A percentile compares a stretch with the other conserved stretches of the same genome.
phyloP scores from a whole-genome alignment of 108 stramenopile genomes.

The Pseudonitzschia pungens region DNA sequence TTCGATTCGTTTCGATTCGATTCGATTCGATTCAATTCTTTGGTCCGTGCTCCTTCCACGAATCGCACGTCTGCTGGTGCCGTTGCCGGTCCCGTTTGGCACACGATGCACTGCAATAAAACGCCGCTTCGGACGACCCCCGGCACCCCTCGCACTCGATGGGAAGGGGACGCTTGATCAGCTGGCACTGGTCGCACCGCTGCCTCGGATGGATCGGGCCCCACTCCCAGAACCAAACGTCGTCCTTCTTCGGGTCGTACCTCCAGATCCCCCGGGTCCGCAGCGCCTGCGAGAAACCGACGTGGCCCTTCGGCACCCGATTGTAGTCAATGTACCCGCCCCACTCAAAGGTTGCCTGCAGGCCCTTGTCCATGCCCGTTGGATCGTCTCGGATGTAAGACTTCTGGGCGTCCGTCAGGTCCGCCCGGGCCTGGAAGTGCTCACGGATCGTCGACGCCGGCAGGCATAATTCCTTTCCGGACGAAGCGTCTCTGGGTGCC shows the following conservation, averaged over 20 bases:
- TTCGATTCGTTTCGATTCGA: background rate
- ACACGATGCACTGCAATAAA: constrained; percentile 28
- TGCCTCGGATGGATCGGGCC: constrained; percentile 28
- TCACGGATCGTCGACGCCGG: constrained; percentile 25
- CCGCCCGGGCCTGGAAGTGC: background rate
- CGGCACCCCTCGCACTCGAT: constrained; percentile 19
- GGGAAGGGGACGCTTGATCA: constrained; percentile 17
- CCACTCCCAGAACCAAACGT: constrained; percentile 40
- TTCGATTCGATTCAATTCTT: background rate
- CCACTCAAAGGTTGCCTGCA: constrained; percentile 26
- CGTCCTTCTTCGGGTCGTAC: constrained; percentile 31
- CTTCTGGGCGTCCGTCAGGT: constrained; percentile 30
- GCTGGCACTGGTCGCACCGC: constrained; percentile 33
- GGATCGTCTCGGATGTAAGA: constrained; percentile 37
- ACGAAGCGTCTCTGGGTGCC: background rate
- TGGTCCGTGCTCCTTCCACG: constrained; percentile 14
- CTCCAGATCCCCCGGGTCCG: constrained; percentile 31
- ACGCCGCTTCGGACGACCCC: constrained; percentile 28
- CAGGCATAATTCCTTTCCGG: background rate
- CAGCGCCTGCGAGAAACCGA: constrained; percentile 19
- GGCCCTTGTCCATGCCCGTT: constrained; percentile 29
- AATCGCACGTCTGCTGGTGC: constrained; percentile 30
- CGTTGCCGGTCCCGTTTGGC: constrained; percentile 35
- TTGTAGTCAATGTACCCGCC: constrained; percentile 38
- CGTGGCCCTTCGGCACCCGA: constrained; percentile 20